Base-by-base conservation (phyloP, 2,329 filamentous ascomycete species). In the Xylaria sp. region DNA sequence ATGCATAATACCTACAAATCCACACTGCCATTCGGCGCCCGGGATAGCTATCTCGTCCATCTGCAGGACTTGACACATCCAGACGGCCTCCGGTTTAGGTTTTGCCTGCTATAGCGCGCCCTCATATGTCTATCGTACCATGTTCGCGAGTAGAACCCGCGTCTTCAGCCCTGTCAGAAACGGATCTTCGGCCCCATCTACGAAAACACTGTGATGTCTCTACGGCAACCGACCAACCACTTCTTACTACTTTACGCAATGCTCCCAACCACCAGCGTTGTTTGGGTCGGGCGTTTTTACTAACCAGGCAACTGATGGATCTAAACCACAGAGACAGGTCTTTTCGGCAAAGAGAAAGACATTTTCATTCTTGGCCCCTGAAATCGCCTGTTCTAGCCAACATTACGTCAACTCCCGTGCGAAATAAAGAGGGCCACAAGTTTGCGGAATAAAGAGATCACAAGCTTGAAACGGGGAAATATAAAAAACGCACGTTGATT, bases 101-200 rank as follows among this genome's bases (percentile, higher is more conserved):
- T 30, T 30, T 30, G 23, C 23, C 23, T 30, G 23, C 23, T 30
- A 30, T 30, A 30, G 23, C 23, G 23, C 23, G 23, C 23, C 23
- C 23, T 30, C 37, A 42, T 42, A 13, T 42, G 37, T 42, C 37
- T 3, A 10, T 10, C 11, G 37, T 42, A 42, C 11, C 9, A 42
- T 30, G 23, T 30, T 30, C 23, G 23, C 4, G 23, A 42, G 37
- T 7, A 42, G 37, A 58, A 50, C 51, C 60, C 59, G 58, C 57
- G 51, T 58, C 55, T 52, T 65, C 63, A 65, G 63, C 63, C 63
- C 63, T 65, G 63, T 60, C 59, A 58, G 63, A 59, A 56, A 47
- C 57, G 58, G 55, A 55, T 54, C 47, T 60, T 54, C 55, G 47
- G 37, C 62, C 57, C 55, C 48, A 54, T 39, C 50, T 49, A 30